Evolutionary conservation across 805 yeast genomes (phyloP), one percentile per base, ranked within the genome.

Genomic region (Candida endomychidarum): DNA sequence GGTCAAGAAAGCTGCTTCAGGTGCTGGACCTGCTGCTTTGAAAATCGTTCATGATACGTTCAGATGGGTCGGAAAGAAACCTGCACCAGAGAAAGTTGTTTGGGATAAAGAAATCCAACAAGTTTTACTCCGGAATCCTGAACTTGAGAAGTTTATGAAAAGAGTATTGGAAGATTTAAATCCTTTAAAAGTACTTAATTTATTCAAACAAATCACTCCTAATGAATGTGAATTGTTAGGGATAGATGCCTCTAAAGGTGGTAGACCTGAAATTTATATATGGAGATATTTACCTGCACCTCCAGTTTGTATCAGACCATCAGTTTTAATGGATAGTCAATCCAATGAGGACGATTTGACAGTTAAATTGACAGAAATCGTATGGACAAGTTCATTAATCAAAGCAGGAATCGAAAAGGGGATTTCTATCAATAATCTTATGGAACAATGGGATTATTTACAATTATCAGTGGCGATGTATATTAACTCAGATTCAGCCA

Each of bases 261-360:
- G 97, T 34, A 75, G 97, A 50, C 99, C 98, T 4, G 98, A 91
- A 64, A 87, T 85, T 75, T 93, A 90, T 60, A 79, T 93, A 27
- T 93, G 99, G 99, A 78, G 96, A 57, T 93, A 90, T 58, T 74
- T 93, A 40, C 99, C 99, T 0, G 98, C 98, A 0, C 99, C 99
- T 1, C 99, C 99, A 0, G 97, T 95, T 14, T 93, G 99, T 73
- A 93, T 93, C 41, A 79, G 99, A 50, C 99, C 99, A 3, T 90
- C 98, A 4, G 98, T 93, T 21, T 73, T 81, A 70, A 88, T 87
- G 90, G 89, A 86, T 58, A 80, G 85, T 18, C 93, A 95, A 22
- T 83, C 95, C 14, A 93, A 93, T 63, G 99, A 93, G 67, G 99
- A 93, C 65, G 99, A 95, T 65, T 70, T 93, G 49, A 93, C 99